Conservation (phyloP, 2,329 filamentous ascomycete genomes). For the Dactylellina parvicollis region DNA sequence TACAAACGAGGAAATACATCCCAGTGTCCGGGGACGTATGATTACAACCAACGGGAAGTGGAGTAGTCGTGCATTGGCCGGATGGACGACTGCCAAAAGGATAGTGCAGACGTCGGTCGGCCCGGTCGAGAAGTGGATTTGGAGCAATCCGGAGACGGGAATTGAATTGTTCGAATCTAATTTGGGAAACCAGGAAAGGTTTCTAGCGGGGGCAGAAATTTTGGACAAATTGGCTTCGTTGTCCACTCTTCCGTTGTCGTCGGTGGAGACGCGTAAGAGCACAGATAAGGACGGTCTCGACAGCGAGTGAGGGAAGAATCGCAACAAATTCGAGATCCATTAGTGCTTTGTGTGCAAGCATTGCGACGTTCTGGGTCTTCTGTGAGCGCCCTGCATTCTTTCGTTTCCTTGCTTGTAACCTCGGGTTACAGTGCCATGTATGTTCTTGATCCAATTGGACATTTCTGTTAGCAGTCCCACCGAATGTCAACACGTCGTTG, state of each 20-base stretch:
- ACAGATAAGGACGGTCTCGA: conserved; percentile 42
- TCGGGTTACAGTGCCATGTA: neutral
- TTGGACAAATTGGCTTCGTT: conserved; percentile 28
- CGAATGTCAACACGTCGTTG: neutral
- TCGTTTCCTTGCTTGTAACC: neutral
- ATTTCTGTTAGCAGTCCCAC: neutral
- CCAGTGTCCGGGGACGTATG: conserved; percentile 48
- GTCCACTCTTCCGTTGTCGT: conserved; percentile 26
- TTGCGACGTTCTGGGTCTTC: neutral
- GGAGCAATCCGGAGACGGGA: conserved; percentile 46
- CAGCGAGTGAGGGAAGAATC: conserved; percentile 41
- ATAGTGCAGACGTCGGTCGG: conserved; percentile 28
- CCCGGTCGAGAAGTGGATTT: conserved; percentile 40
- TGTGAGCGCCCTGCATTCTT: neutral
- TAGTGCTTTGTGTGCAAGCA: neutral
- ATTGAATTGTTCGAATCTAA: conserved; percentile 29
- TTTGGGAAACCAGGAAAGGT: conserved; percentile 33
- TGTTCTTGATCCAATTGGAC: neutral
- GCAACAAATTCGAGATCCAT: neutral
- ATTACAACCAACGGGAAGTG: conserved; percentile 46
- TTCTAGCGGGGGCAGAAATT: conserved; percentile 49
- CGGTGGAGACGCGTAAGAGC: conserved; percentile 18
- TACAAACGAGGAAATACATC: conserved; percentile 49
- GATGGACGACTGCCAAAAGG: conserved; percentile 38
- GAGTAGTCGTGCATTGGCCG: conserved; percentile 47